phyloP scores from a whole-genome alignment of 768 basidiomycete genomes.

The Russula dissimulans region DNA sequence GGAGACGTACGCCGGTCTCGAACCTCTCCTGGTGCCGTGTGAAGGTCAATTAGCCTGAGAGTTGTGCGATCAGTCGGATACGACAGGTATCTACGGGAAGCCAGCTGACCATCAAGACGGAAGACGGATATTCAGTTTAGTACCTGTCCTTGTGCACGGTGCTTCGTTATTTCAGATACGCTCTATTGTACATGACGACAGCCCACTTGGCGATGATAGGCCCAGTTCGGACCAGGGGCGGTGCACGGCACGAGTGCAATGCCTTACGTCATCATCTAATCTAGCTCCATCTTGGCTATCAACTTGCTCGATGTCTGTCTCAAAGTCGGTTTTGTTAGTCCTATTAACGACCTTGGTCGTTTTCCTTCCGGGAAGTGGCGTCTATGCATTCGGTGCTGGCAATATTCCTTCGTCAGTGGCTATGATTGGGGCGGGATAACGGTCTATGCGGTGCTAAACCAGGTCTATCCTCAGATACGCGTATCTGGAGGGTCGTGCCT shows the following conservation, averaged over 20 bases:
- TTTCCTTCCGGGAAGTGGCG: slow-evolving; percentile 47
- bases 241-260: no score
- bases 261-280: no score
- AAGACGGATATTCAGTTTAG: neutral
- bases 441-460: neutral
- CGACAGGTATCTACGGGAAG: neutral
- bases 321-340: slow-evolving; percentile 25
- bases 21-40: neutral
- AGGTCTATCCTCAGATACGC: slow-evolving; percentile 43
- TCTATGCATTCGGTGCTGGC: slow-evolving; percentile 73
- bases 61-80: neutral
- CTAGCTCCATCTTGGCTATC: no score
- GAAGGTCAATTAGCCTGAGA: neutral
- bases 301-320: neutral
- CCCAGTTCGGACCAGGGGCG: no score
- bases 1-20: no score
- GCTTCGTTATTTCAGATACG: neutral
- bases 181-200: neutral
- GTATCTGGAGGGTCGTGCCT: slow-evolving; percentile 79
- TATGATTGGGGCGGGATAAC: neutral
- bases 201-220: neutral
- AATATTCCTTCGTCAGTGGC: slow-evolving; percentile 52
- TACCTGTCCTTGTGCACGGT: neutral
- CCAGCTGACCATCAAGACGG: neutral
- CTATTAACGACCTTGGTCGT: slow-evolving; percentile 43